A percentile compares a stretch with the other conserved stretches of the same genome.
Evolutionary conservation across 2,329 filamentous ascomycete species (phyloP).

Genomic region (Cladosporium velox): DNA sequence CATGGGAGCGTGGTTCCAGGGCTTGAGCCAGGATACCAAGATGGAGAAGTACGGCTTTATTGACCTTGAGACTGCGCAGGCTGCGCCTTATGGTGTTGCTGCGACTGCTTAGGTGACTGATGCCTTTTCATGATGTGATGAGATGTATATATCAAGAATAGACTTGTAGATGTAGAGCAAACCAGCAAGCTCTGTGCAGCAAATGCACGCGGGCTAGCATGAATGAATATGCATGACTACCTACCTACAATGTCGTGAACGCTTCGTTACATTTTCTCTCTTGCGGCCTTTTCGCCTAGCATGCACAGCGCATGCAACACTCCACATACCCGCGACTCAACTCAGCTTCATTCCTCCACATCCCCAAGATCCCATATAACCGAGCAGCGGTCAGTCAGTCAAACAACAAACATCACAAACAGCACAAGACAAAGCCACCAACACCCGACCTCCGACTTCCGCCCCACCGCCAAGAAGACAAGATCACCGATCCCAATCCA

Average conservation of each 20-base stretch:
- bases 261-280: too few species aligned
- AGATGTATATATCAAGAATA: background rate
- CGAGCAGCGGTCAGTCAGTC: background rate
- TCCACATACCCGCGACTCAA: background rate
- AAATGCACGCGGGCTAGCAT: background rate
- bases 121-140: background rate
- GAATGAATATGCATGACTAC: background rate
- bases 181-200: background rate
- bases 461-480: background rate
- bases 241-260: too few species aligned
- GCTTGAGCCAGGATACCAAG: slow-evolving; percentile 11
- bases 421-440: background rate
- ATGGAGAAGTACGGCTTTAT: slow-evolving; percentile 37
- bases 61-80: slow-evolving; percentile 43
- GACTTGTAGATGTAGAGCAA: background rate
- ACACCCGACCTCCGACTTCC: background rate
- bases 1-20: slow-evolving; percentile 45
- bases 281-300: background rate
- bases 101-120: slow-evolving; percentile 14
- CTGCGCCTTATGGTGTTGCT: slow-evolving; percentile 42
- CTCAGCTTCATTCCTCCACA: background rate
- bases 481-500: background rate
- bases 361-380: background rate
- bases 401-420: background rate
- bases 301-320: background rate